phyloP scores from a whole-genome alignment of 2,329 filamentous ascomycete genomes.

The Pseudodiploospora longispora region DNA sequence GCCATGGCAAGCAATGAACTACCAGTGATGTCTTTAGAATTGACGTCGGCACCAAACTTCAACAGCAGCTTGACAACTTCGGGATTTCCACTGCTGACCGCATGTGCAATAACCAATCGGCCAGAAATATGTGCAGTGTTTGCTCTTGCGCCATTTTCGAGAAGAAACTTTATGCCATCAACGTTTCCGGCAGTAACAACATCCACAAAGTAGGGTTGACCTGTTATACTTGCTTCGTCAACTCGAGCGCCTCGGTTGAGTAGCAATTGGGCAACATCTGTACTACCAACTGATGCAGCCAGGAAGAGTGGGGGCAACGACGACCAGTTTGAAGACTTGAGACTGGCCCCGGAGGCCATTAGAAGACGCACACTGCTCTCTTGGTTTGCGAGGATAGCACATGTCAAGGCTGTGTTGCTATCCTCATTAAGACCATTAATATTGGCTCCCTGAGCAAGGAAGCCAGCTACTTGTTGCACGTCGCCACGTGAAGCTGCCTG shows the following conservation, averaged over 20 bases:
- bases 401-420: conserved; percentile 25
- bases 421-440: conserved; percentile 29
- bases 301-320: conserved; percentile 26
- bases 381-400: conserved; percentile 25
- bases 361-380: conserved; percentile 24
- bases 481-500: conserved; percentile 25
- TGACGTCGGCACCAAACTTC: conserved; percentile 27
- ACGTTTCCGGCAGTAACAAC: conserved; percentile 18
- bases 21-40: conserved; percentile 20
- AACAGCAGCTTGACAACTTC: conserved; percentile 22
- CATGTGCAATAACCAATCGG: conserved; percentile 19
- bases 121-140: conserved; percentile 18
- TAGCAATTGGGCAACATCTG: conserved; percentile 19
- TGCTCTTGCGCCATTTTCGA: conserved; percentile 22
- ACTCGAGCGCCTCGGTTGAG: conserved; percentile 21
- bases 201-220: conserved; percentile 22
- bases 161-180: conserved; percentile 19
- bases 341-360: conserved; percentile 22
- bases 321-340: conserved; percentile 11
- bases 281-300: conserved; percentile 21
- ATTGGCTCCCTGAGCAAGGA: conserved; percentile 27
- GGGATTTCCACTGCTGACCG: conserved; percentile 18
- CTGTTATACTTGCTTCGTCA: conserved; percentile 20
- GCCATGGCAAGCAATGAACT: conserved; percentile 23
- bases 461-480: conserved; percentile 22